A percentile compares a stretch with the other conserved stretches of the same genome.
Evolutionary conservation across 768 basidiomycete genomes (phyloP).

Genomic region (Cystofilobasidium macerans): DNA sequence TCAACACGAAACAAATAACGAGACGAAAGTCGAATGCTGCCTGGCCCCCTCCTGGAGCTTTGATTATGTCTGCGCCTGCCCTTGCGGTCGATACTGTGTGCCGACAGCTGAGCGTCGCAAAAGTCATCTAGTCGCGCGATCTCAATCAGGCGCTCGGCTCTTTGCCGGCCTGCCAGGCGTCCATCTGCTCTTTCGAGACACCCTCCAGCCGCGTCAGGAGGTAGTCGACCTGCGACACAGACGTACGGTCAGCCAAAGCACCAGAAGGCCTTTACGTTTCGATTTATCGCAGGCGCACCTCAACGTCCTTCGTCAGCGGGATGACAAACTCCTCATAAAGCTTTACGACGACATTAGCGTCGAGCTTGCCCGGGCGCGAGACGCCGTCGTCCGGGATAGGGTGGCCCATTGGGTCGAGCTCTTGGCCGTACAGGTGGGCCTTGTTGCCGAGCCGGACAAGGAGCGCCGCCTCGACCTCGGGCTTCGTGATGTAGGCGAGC

Average conservation of each 20-base stretch:
- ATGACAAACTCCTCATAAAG: conserved; percentile 93
- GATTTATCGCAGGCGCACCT: conserved; percentile 48
- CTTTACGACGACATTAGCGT: conserved; percentile 82
- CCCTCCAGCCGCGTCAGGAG: conserved; percentile 81
- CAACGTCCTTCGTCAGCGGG: conserved; percentile 93
- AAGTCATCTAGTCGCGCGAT: too few species aligned
- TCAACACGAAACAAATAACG: too few species aligned
- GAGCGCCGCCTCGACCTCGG: conserved; percentile 79
- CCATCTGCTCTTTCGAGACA: conserved; percentile 66
- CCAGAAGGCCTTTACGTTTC: not conserved
- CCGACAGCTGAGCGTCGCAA: too few species aligned
- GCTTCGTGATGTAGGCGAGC: conserved; percentile 86
- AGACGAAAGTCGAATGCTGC: too few species aligned
- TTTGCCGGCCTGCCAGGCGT: conserved; percentile 42
- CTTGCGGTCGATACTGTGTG: too few species aligned
- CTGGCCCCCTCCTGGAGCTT: too few species aligned
- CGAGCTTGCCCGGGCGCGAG: conserved; percentile 53
- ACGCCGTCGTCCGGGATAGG: conserved; percentile 35
- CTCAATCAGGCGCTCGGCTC: not conserved
- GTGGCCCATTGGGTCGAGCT: conserved; percentile 62
- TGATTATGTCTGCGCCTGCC: too few species aligned
- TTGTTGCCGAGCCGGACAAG: conserved; percentile 78
- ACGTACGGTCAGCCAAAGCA: not conserved
- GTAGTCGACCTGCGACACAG: conserved; percentile 67
- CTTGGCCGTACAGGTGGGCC: conserved; percentile 61